Percentiles rank a stretch among this genome's conserved stretches.
phyloP scores from a whole-genome alignment of 495 filamentous ascomycete genomes.

The Neurospora pannonica region DNA sequence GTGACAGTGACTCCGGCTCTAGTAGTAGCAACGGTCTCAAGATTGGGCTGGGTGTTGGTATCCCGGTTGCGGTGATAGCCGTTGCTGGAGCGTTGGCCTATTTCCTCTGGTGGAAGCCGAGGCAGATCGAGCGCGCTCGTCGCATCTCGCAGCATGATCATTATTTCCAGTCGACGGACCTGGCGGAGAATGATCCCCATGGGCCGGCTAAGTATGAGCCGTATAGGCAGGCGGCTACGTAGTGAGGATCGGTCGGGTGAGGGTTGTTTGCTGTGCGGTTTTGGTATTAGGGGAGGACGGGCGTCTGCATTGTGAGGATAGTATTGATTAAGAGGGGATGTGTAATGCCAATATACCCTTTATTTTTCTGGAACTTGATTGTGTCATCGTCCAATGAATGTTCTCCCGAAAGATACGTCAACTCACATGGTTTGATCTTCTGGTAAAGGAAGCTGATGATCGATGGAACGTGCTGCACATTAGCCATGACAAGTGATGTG shows the following conservation, averaged over 20 bases:
- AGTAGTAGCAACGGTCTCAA: neutral
- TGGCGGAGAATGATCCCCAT: constrained; percentile 1
- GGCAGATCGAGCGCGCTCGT: neutral
- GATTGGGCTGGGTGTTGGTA: constrained; percentile 6
- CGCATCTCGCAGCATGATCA: neutral
- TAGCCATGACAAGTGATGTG: neutral
- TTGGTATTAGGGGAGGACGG: neutral
- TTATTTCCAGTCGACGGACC: neutral
- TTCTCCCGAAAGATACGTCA: no score
- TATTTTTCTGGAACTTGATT: neutral
- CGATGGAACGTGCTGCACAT: neutral
- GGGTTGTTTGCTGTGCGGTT: neutral
- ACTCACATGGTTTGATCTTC: neutral
- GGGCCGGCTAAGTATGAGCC: neutral
- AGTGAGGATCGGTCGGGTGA: neutral
- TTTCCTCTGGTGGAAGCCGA: neutral
- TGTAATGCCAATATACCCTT: no score
- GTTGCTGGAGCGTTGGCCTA: neutral
- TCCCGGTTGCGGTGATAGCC: neutral
- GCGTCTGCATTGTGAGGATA: neutral
- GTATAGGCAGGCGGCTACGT: neutral
- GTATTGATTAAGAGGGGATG: neutral
- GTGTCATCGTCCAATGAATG: neutral
- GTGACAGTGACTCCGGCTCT: neutral
- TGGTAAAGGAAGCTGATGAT: neutral